Conservation (phyloP, 371 early-diverging fungal genomes). For the Mucor saturninus region DNA sequence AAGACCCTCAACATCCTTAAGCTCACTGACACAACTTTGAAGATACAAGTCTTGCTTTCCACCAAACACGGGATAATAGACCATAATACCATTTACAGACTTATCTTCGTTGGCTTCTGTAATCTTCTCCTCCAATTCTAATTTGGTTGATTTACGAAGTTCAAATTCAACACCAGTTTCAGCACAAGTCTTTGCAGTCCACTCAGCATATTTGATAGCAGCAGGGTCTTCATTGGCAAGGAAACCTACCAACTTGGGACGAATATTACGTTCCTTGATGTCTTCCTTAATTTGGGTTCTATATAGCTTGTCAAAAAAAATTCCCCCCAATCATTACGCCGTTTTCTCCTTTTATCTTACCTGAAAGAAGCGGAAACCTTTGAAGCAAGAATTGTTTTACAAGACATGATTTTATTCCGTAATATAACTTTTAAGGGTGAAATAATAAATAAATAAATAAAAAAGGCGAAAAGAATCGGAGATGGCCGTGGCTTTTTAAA, state of each 20-base stretch:
- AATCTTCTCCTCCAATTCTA: slow-evolving; percentile 85
- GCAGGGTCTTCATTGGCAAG: slow-evolving; percentile 95
- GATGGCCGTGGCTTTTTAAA: slow-evolving; percentile 16
- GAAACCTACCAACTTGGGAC: slow-evolving; percentile 92
- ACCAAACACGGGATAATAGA: slow-evolving; percentile 95
- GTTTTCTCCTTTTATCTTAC: slow-evolving; percentile 31
- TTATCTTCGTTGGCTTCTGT: slow-evolving; percentile 88
- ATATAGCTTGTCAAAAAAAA: slow-evolving; percentile 2
- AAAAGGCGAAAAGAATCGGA: slow-evolving; percentile 3
- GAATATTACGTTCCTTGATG: slow-evolving; percentile 67
- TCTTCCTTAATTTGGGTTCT: slow-evolving; percentile 84
- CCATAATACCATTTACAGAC: slow-evolving; percentile 90
- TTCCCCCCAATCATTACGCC: neutral
- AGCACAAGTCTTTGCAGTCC: slow-evolving; percentile 90
- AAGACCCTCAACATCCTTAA: slow-evolving; percentile 97
- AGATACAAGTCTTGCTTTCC: slow-evolving; percentile 92
- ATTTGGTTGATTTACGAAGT: slow-evolving; percentile 80
- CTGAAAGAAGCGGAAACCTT: slow-evolving; percentile 66
- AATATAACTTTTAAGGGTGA: neutral
- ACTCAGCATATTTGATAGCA: slow-evolving; percentile 87
- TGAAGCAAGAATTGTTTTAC: slow-evolving; percentile 68
- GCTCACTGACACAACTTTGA: slow-evolving; percentile 84
- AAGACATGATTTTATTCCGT: slow-evolving; percentile 33
- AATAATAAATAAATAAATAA: slow-evolving; percentile 7
- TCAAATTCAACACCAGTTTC: slow-evolving; percentile 93